Evolutionary conservation across 306 rosid genomes (phyloP).

Genomic region (Cucurbita maxima): DNA sequence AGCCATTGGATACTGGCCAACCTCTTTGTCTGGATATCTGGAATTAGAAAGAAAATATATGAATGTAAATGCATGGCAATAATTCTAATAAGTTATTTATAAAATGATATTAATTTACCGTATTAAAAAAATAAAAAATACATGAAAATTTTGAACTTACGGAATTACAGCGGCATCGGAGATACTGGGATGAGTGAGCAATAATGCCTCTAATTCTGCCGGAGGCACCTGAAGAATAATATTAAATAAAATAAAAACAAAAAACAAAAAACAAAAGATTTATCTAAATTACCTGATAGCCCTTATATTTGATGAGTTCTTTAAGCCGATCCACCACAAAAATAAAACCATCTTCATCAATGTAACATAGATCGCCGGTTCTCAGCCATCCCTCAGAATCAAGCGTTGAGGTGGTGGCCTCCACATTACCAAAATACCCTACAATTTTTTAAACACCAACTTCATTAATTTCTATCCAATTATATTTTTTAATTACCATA

Average conservation of each 20-base stretch:
- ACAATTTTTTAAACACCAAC: too few relatives aligned
- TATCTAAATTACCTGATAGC: slow-evolving; percentile 53
- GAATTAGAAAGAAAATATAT: too few relatives aligned
- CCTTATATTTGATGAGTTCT: slow-evolving; percentile 89
- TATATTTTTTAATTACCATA: too few relatives aligned
- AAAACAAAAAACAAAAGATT: too few relatives aligned
- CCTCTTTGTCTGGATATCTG: slow-evolving; percentile 78
- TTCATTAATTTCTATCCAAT: too few relatives aligned
- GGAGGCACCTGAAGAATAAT: slow-evolving; percentile 51
- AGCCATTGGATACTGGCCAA: slow-evolving; percentile 78
- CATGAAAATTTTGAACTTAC: slow-evolving; percentile 21
- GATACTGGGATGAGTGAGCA: slow-evolving; percentile 60
- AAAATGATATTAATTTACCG: too few relatives aligned
- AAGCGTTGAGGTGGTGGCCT: slow-evolving; percentile 61
- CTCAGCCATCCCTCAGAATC: slow-evolving; percentile 79
- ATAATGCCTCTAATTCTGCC: slow-evolving; percentile 81
- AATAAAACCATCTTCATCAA: slow-evolving; percentile 70
- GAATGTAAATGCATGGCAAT: too few relatives aligned
- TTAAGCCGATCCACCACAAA: slow-evolving; percentile 80
- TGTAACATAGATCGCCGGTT: slow-evolving; percentile 80
- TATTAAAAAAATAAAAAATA: not conserved
- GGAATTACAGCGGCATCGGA: slow-evolving; percentile 91
- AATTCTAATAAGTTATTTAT: too few relatives aligned
- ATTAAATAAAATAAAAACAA: not conserved
- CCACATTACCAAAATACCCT: slow-evolving; percentile 71